These are phyloP conservation scores for Coelastrella sp. DNA, from an alignment of 139 green algal genomes.

Conservation along the genomic window DNA sequence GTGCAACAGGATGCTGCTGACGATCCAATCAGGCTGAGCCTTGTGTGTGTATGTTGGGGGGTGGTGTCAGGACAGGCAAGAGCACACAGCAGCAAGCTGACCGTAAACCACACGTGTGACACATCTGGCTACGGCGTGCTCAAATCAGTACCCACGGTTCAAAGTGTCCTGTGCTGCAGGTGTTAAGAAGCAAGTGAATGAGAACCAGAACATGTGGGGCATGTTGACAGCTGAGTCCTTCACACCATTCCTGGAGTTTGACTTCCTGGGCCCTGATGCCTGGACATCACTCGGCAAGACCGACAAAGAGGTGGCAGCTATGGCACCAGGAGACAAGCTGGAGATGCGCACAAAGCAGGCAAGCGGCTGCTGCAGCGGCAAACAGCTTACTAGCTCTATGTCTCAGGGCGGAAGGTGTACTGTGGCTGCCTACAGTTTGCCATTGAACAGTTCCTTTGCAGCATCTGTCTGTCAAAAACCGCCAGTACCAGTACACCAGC, in stretches of 20 bases:
- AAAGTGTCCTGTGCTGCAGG: background rate
- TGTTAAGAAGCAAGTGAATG: constrained; percentile 38
- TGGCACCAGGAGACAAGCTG: constrained; percentile 59
- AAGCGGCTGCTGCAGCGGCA: background rate
- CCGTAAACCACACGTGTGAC: no score
- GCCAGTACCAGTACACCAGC: no score
- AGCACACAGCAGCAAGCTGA: no score
- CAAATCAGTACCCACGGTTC: no score
- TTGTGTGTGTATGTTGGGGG: no score
- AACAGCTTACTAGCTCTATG: background rate
- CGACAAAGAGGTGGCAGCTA: constrained; percentile 50
- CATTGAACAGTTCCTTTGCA: no score
- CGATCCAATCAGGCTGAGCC: no score
- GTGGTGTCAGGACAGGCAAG: background rate
- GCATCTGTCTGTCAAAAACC: no score
- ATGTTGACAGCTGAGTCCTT: constrained; percentile 69
- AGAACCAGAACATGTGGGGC: constrained; percentile 77
- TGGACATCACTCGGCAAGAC: constrained; percentile 50
- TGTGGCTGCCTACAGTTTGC: no score
- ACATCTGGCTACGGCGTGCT: no score
- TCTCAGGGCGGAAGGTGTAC: no score
- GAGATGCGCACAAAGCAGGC: constrained; percentile 50
- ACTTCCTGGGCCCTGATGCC: constrained; percentile 70
- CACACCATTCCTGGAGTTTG: constrained; percentile 77
- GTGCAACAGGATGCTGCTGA: no score